Percentiles rank a stretch among this genome's conserved stretches.
Conservation (phyloP, 768 basidiomycete genomes). For the Cyclocybe cylindracea region DNA sequence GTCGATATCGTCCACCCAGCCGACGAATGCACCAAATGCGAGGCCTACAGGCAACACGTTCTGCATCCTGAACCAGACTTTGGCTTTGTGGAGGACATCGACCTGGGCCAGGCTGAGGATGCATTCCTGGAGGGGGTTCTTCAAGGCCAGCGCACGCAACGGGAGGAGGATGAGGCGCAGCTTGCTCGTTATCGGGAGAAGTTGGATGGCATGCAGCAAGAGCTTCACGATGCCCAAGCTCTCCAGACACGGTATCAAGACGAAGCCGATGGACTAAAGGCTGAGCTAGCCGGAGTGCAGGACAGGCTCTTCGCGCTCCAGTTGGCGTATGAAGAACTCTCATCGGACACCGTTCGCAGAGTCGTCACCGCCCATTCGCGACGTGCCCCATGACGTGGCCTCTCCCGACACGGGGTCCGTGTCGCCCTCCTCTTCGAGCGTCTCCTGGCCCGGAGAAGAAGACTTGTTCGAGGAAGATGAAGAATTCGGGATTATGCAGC, state of each 20-base stretch:
- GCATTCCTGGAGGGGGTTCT: background rate
- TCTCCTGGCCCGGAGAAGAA: background rate
- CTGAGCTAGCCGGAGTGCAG: slow-evolving; percentile 18
- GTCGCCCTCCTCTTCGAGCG: background rate
- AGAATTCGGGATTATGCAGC: background rate
- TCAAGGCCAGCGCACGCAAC: slow-evolving; percentile 10
- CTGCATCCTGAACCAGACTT: too few species aligned
- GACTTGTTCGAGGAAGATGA: slow-evolving; percentile 1
- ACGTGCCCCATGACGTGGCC: background rate
- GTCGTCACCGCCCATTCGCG: background rate
- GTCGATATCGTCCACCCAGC: too few species aligned
- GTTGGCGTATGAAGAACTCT: slow-evolving; percentile 19
- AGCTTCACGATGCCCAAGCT: slow-evolving; percentile 21
- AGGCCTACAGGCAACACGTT: too few species aligned
- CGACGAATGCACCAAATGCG: too few species aligned
- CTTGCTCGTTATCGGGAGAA: slow-evolving; percentile 3
- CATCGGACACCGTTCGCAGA: background rate
- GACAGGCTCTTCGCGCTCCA: slow-evolving; percentile 24
- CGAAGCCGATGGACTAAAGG: slow-evolving; percentile 12
- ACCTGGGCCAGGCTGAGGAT: too few species aligned
- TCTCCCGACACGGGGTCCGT: too few species aligned
- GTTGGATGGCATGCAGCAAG: slow-evolving; percentile 12
- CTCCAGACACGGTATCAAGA: slow-evolving; percentile 6
- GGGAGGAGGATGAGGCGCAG: slow-evolving; percentile 2
- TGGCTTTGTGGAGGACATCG: too few species aligned